Percentiles rank a stretch among this genome's conserved stretches.
These are phyloP conservation scores for Eucalyptus sp. DNA, from an alignment of 345 rosid species.

Conservation along the genomic window DNA sequence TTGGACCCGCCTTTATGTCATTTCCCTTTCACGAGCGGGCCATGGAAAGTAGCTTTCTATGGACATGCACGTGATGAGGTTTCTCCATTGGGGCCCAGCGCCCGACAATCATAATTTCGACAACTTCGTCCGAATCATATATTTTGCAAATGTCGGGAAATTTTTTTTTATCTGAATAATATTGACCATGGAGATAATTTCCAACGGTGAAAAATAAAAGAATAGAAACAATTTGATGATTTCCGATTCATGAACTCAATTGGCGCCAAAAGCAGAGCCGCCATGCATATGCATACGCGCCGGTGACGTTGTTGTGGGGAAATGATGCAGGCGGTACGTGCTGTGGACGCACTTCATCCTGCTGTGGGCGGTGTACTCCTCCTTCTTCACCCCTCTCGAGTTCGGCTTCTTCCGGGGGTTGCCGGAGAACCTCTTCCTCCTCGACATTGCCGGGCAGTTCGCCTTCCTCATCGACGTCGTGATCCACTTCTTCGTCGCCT, in stretches of 20 bases:
- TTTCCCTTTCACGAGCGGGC: not conserved
- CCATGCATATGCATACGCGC: not conserved
- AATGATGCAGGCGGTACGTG: constrained; percentile 42
- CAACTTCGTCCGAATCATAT: not conserved
- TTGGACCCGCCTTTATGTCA: too few relatives aligned
- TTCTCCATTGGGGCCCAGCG: not conserved
- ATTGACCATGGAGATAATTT: not conserved
- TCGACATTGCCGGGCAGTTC: constrained; percentile 64
- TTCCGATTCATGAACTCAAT: not conserved
- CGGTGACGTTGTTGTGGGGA: not conserved
- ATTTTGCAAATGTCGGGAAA: not conserved
- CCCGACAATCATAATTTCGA: not conserved
- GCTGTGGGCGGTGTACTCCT: constrained; percentile 79
- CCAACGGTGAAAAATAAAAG: not conserved
- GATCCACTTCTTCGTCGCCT: constrained; percentile 57
- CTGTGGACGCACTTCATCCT: constrained; percentile 69
- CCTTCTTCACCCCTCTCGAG: constrained; percentile 85
- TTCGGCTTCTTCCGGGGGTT: constrained; percentile 85
- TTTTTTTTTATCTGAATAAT: not conserved
- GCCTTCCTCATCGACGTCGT: constrained; percentile 65
- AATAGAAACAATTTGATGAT: not conserved
- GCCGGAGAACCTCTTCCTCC: constrained; percentile 51
- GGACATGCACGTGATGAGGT: not conserved
- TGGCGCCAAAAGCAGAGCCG: not conserved
- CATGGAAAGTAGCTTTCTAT: not conserved